phyloP scores from a whole-genome alignment of 164 flowering plant genomes.

The Berberis thunbergii region DNA sequence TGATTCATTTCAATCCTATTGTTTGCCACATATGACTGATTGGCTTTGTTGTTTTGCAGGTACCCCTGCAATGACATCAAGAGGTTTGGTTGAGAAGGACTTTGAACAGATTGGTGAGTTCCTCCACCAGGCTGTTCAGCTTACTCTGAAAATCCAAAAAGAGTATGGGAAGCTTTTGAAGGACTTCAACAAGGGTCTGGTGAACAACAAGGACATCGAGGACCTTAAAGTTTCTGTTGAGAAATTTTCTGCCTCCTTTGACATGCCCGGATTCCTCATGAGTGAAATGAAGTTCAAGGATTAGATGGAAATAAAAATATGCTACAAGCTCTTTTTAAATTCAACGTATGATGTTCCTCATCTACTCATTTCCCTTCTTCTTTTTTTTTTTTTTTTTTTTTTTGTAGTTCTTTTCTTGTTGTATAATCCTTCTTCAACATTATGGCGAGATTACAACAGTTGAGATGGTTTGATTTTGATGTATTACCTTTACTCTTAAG shows the following conservation, averaged over 20 bases:
- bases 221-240: constrained; percentile 85
- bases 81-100: constrained; percentile 97
- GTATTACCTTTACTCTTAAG: too few relatives aligned
- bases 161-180: constrained; percentile 88
- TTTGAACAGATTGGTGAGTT: constrained; percentile 96
- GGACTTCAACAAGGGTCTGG: constrained; percentile 99
- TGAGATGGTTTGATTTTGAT: too few relatives aligned
- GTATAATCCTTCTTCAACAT: too few relatives aligned
- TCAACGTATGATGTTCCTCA: too few relatives aligned
- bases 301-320: constrained; percentile 15
- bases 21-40: background rate
- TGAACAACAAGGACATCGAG: constrained; percentile 87
- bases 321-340: too few relatives aligned
- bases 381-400: too few relatives aligned
- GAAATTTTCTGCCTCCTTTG: constrained; percentile 78
- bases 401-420: too few relatives aligned
- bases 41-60: constrained; percentile 31
- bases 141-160: constrained; percentile 77
- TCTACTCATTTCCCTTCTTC: too few relatives aligned
- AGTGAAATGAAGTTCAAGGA: constrained; percentile 94
- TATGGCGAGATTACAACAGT: too few relatives aligned
- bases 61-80: constrained; percentile 98
- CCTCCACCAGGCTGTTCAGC: constrained; percentile 80
- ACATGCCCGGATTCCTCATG: constrained; percentile 92
- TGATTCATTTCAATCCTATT: background rate